Conservation (phyloP, 108 stramenopile genomes). For the Bacterosira constricta region DNA sequence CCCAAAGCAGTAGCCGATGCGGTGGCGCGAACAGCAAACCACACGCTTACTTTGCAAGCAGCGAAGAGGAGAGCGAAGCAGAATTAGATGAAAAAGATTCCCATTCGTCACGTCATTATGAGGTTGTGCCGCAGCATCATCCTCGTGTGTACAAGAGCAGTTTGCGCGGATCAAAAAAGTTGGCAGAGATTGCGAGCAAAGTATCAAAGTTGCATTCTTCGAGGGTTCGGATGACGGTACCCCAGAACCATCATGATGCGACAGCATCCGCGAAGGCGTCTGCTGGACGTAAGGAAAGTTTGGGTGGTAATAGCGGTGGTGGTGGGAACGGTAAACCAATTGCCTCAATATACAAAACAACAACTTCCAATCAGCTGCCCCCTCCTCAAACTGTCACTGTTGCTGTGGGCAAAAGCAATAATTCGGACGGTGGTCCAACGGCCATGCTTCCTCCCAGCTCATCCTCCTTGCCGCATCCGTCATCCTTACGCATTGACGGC, state of each 20-base stretch:
- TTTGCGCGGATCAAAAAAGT: slow-evolving; percentile 14
- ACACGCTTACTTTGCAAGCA: slow-evolving; percentile 39
- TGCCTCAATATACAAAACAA: neutral
- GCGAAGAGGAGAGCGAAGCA: slow-evolving; percentile 48
- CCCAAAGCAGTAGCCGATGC: neutral
- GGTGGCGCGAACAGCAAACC: neutral
- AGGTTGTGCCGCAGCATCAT: neutral
- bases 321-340: neutral
- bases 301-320: neutral
- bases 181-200: slow-evolving; percentile 26
- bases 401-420: neutral
- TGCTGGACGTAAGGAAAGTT: neutral
- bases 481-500: too few species aligned
- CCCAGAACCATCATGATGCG: neutral
- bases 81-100: slow-evolving; percentile 47
- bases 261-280: neutral
- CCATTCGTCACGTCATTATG: slow-evolving; percentile 28
- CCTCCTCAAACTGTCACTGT: slow-evolving; percentile 11
- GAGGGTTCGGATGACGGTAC: neutral
- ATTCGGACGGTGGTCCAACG: neutral
- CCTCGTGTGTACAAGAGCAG: neutral
- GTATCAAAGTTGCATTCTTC: neutral
- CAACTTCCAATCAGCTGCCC: neutral
- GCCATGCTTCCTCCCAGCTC: neutral
- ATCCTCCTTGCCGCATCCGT: neutral